Conservation (phyloP, 495 filamentous ascomycete species). For the Podospora pseudopauciseta region DNA sequence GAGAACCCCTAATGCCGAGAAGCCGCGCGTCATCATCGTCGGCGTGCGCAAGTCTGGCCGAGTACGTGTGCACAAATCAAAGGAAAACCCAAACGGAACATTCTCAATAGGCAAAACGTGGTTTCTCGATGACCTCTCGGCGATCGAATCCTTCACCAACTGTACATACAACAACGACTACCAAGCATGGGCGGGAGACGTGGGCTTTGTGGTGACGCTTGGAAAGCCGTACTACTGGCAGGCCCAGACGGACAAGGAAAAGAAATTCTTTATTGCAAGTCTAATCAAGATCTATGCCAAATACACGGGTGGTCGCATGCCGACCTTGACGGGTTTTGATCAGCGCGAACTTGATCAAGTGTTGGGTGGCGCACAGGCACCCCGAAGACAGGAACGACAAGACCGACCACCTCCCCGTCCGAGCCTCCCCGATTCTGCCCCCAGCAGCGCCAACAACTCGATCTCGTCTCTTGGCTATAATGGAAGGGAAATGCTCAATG, state of each 20-base stretch:
- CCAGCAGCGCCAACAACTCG: slow-evolving; percentile 27
- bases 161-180: slow-evolving; percentile 60
- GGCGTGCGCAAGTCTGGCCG: slow-evolving; percentile 87
- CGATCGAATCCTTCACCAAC: slow-evolving; percentile 72
- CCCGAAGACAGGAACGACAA: slow-evolving; percentile 24
- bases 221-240: slow-evolving; percentile 98
- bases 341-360: slow-evolving; percentile 71
- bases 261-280: slow-evolving; percentile 95
- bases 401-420: slow-evolving; percentile 33
- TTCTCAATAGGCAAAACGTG: slow-evolving; percentile 99
- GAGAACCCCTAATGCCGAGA: slow-evolving; percentile 66
- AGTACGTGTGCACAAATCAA: slow-evolving; percentile 92
- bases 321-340: slow-evolving; percentile 77
- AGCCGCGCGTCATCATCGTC: slow-evolving; percentile 84
- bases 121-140: slow-evolving; percentile 81
- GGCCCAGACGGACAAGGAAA: slow-evolving; percentile 85
- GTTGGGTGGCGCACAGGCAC: slow-evolving; percentile 44
- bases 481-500: slow-evolving; percentile 13
- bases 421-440: slow-evolving; percentile 28
- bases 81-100: slow-evolving; percentile 87
- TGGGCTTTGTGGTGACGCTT: slow-evolving; percentile 84
- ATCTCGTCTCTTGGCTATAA: slow-evolving; percentile 28
- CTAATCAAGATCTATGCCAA: slow-evolving; percentile 93
- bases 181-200: slow-evolving; percentile 71
- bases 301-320: slow-evolving; percentile 84